Base-by-base conservation (phyloP, 306 rosid species). In the Medicago lupulina region DNA sequence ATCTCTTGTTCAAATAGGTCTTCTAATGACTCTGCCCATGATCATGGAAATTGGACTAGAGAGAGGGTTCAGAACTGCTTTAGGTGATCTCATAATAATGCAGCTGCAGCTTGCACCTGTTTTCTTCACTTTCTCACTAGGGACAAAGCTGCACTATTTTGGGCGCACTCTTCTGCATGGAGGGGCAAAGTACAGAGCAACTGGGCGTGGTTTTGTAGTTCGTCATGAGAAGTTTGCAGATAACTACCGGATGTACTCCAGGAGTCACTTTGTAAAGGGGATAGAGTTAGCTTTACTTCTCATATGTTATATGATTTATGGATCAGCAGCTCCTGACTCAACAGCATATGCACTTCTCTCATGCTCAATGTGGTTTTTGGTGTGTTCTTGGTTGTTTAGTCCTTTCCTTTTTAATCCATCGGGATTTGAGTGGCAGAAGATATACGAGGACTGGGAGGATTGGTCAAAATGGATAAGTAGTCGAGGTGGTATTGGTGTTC, bases 351-450 rank as follows among this genome's bases (percentile, higher is more conserved):
- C 19, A 67, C 73, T 95, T 34, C 83, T 92, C 73, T 79, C 93
- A 40, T 46, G 62, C 14, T 89, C 99, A 28, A 92, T 90, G 96
- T 92, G 97, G 99, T 95, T 95, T 86, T 61, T 95, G 81, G 97
- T 90, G 75, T 73, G 69, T 67, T 90, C 97, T 40, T 95, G 89
- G 87, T 72, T 92, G 85, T 95, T 95, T 83, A 84, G 91, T 67
- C 97, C 99, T 63, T 95, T 95, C 82, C 86, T 95, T 68, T 95
- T 95, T 63, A 95, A 95, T 85, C 99, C 99, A 63, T 92, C 97
- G 4, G 99, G 99, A 72, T 95, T 95, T 80, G 99, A 95, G 84
- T 95, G 99, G 99, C 99, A 90, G 80, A 95, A 95, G 90, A 95
- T 87, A 72, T 96, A 92, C 46, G 99, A 95, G 47, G 99, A 95